These are phyloP conservation scores for Trichoderma koningiopsis DNA, from an alignment of 2,329 filamentous ascomycete species.

Conservation along the genomic window DNA sequence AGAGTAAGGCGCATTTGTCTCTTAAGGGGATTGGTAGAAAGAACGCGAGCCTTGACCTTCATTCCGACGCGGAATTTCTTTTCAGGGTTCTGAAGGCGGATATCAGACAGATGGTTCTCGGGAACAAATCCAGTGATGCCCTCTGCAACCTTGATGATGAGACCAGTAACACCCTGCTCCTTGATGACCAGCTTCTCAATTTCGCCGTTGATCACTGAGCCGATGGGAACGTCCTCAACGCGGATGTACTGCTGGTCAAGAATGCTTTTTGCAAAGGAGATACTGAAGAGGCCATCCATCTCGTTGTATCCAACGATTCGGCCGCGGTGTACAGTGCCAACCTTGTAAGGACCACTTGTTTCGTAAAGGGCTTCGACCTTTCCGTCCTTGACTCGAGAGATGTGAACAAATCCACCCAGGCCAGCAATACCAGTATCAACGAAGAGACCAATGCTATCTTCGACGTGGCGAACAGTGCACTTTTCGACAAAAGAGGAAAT, in stretches of 20 bases:
- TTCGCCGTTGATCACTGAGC: slow-evolving; percentile 76
- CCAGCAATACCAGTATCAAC: slow-evolving; percentile 66
- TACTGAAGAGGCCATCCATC: slow-evolving; percentile 79
- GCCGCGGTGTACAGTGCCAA: slow-evolving; percentile 76
- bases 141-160: slow-evolving; percentile 82
- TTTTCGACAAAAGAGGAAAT: slow-evolving; percentile 76
- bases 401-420: slow-evolving; percentile 87
- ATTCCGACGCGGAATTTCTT: slow-evolving; percentile 92
- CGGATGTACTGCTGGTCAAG: slow-evolving; percentile 87
- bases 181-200: slow-evolving; percentile 84
- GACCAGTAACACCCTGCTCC: slow-evolving; percentile 73
- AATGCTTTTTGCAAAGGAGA: slow-evolving; percentile 81
- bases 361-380: slow-evolving; percentile 84
- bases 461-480: slow-evolving; percentile 78
- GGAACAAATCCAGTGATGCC: slow-evolving; percentile 87
- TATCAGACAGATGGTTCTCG: slow-evolving; percentile 85
- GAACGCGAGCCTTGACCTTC: slow-evolving; percentile 79
- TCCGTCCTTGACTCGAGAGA: slow-evolving; percentile 86
- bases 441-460: slow-evolving; percentile 79
- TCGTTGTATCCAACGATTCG: slow-evolving; percentile 85
- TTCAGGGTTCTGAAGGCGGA: slow-evolving; percentile 86
- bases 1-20: slow-evolving; percentile 83
- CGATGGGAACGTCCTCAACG: slow-evolving; percentile 86
- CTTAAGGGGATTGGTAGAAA: slow-evolving; percentile 76
- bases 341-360: slow-evolving; percentile 73